Conservation (phyloP, 2,329 filamentous ascomycete genomes). For the Fusarium xyrophilum region DNA sequence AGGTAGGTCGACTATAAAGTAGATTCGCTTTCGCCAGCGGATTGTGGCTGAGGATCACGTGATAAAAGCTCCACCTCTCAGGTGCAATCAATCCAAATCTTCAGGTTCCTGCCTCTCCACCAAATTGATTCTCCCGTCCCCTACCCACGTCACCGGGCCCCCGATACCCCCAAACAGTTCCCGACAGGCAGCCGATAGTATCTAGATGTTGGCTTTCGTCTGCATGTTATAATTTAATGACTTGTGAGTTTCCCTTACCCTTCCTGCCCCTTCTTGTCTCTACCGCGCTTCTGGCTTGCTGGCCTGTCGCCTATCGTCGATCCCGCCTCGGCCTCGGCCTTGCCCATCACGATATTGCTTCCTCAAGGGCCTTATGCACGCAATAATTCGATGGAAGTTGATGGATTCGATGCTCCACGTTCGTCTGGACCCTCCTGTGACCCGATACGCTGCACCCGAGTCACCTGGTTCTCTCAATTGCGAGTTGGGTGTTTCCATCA, state of each 20-base stretch:
- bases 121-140: slow-evolving; percentile 45
- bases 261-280: slow-evolving; percentile 38
- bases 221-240: slow-evolving; percentile 56
- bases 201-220: slow-evolving; percentile 45
- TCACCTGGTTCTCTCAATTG: slow-evolving; percentile 51
- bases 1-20: neutral
- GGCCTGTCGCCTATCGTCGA: slow-evolving; percentile 48
- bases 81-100: slow-evolving; percentile 49
- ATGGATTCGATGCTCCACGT: slow-evolving; percentile 48
- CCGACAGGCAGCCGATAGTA: slow-evolving; percentile 35
- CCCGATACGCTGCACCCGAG: slow-evolving; percentile 30
- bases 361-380: slow-evolving; percentile 37
- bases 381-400: slow-evolving; percentile 41
- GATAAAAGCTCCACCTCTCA: slow-evolving; percentile 9
- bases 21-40: neutral
- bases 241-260: slow-evolving; percentile 54
- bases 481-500: slow-evolving; percentile 51
- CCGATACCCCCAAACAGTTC: slow-evolving; percentile 41
- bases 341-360: slow-evolving; percentile 48
- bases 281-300: slow-evolving; percentile 45
- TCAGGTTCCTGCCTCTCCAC: slow-evolving; percentile 46
- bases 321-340: slow-evolving; percentile 45
- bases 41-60: slow-evolving; percentile 24
- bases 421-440: slow-evolving; percentile 43
- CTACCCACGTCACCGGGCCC: slow-evolving; percentile 43